A percentile compares a stretch with the other conserved stretches of the same genome.
Conservation (phyloP, 2,329 filamentous ascomycete species). For the Plenodomus biglobosus region DNA sequence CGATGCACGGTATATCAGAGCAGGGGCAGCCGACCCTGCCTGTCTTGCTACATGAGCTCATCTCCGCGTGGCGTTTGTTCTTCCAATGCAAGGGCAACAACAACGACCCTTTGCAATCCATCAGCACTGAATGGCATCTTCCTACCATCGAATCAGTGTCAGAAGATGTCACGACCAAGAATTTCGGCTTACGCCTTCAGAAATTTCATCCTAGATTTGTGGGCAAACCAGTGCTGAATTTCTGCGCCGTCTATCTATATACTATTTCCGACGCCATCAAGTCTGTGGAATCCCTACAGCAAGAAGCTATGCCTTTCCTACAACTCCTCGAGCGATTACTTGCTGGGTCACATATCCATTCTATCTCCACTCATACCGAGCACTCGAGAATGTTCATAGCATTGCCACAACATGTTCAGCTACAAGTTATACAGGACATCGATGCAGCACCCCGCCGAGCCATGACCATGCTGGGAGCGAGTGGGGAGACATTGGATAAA, state of each 20-base stretch:
- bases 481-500: conserved; percentile 2
- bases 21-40: conserved; percentile 16
- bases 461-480: conserved; percentile 13
- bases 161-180: not conserved
- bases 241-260: conserved; percentile 38
- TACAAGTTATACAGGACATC: conserved; percentile 21
- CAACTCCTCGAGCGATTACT: conserved; percentile 28
- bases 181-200: conserved; percentile 31
- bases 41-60: conserved; percentile 28
- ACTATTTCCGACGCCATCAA: conserved; percentile 27
- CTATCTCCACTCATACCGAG: conserved; percentile 14
- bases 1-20: conserved; percentile 9
- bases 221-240: conserved; percentile 20
- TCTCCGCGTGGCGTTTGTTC: conserved; percentile 39
- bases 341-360: conserved; percentile 19
- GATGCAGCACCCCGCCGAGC: conserved; percentile 28
- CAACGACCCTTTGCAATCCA: conserved; percentile 16
- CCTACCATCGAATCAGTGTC: conserved; percentile 16
- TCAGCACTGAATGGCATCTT: conserved; percentile 30
- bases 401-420: conserved; percentile 19
- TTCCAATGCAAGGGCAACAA: conserved; percentile 33
- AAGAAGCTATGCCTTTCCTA: conserved; percentile 32
- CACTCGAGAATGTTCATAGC: conserved; percentile 9
- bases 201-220: conserved; percentile 24
- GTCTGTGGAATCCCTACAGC: conserved; percentile 15